phyloP scores from a whole-genome alignment of 1,139 yeast species.

The Magnusiomyces sp. region DNA sequence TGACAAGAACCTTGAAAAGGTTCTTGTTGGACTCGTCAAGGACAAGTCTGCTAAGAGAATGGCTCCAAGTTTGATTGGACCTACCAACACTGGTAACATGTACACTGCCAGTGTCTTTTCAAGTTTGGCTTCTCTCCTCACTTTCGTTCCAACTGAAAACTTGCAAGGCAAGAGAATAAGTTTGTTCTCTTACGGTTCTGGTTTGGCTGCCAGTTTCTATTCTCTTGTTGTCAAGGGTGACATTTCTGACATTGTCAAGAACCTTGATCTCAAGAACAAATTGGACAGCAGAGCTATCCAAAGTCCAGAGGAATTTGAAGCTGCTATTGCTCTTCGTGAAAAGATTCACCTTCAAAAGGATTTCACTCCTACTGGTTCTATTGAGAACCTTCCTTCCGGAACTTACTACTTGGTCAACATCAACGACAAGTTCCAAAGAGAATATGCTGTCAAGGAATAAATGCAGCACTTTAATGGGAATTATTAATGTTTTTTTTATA shows the following conservation, averaged over 20 bases:
- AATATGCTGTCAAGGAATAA: slow-evolving; percentile 55
- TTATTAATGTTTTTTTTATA: too few species aligned
- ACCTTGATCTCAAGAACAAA: slow-evolving; percentile 60
- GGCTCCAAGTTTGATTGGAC: slow-evolving; percentile 71
- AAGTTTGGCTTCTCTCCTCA: slow-evolving; percentile 72
- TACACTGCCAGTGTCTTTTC: slow-evolving; percentile 94
- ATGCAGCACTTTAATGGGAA: neutral
- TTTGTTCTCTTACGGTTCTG: slow-evolving; percentile 95
- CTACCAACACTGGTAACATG: slow-evolving; percentile 98
- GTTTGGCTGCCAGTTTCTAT: slow-evolving; percentile 86
- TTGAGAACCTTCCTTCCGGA: slow-evolving; percentile 63
- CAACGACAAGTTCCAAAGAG: slow-evolving; percentile 85
- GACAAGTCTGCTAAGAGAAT: slow-evolving; percentile 61
- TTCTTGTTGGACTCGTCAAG: slow-evolving; percentile 74
- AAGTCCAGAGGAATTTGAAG: slow-evolving; percentile 75
- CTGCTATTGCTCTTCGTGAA: slow-evolving; percentile 79
- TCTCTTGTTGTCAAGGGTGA: slow-evolving; percentile 79
- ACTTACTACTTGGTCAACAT: slow-evolving; percentile 77
- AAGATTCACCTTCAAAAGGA: slow-evolving; percentile 74
- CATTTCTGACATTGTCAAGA: slow-evolving; percentile 55
- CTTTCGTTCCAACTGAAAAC: slow-evolving; percentile 62
- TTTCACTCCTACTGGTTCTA: slow-evolving; percentile 70
- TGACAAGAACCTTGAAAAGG: slow-evolving; percentile 78
- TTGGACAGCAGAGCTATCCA: slow-evolving; percentile 58
- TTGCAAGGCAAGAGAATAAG: slow-evolving; percentile 83